phyloP scores from a whole-genome alignment of 768 basidiomycete genomes.

The Amyloporia xantha region DNA sequence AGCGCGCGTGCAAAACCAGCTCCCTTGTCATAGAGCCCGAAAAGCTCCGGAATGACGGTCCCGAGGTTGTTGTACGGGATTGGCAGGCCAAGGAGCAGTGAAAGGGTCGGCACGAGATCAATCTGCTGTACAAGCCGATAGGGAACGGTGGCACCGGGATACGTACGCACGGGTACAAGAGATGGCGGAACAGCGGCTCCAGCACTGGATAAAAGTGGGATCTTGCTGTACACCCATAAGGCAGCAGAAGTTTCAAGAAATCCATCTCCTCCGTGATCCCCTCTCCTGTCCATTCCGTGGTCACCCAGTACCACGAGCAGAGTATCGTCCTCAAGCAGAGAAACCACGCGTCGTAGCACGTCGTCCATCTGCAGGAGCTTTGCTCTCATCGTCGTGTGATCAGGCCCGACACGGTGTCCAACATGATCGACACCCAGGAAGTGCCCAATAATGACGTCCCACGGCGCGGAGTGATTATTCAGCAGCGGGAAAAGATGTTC shows the following conservation, averaged over 20 bases:
- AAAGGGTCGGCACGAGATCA: conserved; percentile 83
- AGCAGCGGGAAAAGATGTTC: conserved; percentile 78
- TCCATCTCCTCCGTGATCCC: conserved; percentile 94
- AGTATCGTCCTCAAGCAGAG: conserved; percentile 76
- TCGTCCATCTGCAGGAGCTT: conserved; percentile 88
- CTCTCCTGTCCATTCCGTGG: conserved; percentile 93
- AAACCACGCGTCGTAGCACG: conserved; percentile 68
- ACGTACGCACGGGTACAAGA: conserved; percentile 48
- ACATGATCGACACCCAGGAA: conserved; percentile 96
- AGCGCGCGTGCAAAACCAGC: conserved; percentile 51
- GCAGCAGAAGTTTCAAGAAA: conserved; percentile 77
- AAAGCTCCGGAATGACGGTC: conserved; percentile 84
- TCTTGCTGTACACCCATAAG: conserved; percentile 91
- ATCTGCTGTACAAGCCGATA: conserved; percentile 84
- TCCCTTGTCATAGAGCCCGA: conserved; percentile 46
- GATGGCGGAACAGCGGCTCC: conserved; percentile 35
- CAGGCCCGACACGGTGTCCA: conserved; percentile 90
- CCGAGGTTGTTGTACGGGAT: conserved; percentile 97
- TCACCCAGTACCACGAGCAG: conserved; percentile 89
- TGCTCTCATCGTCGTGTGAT: conserved; percentile 75
- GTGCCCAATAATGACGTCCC: conserved; percentile 89
- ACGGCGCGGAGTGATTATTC: conserved; percentile 33
- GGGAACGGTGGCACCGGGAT: conserved; percentile 48
- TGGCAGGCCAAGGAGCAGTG: conserved; percentile 85
- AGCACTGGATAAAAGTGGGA: conserved; percentile 36